phyloP scores from a whole-genome alignment of 1,284 basidiomycete genomes.

The Porodaedalea pini region DNA sequence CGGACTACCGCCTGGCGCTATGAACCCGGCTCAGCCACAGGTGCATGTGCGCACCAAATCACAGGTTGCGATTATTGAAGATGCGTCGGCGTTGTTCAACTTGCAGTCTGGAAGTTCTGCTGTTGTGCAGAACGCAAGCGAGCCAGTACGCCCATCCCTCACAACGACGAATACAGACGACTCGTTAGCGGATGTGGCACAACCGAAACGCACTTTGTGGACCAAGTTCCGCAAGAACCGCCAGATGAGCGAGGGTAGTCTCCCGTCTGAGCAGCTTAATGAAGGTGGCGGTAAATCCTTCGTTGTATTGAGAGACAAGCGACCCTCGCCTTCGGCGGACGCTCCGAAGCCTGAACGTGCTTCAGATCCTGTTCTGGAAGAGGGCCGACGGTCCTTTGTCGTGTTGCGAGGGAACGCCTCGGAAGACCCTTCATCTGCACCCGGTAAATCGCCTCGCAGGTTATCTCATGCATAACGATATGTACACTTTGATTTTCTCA shows the following conservation, averaged over 20 bases:
- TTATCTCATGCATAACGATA: slow-evolving; percentile 11
- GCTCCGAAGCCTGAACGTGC: slow-evolving; percentile 1
- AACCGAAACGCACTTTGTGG: slow-evolving; percentile 59
- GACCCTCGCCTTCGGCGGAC: slow-evolving; percentile 24
- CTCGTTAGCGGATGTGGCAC: slow-evolving; percentile 22
- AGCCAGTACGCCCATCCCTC: slow-evolving; percentile 12
- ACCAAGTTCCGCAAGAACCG: slow-evolving; percentile 58
- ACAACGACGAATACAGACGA: slow-evolving; percentile 25
- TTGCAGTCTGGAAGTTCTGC: slow-evolving; percentile 19
- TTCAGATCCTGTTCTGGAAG: slow-evolving; percentile 17
- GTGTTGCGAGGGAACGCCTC: slow-evolving; percentile 31
- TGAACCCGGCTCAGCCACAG: slow-evolving; percentile 44
- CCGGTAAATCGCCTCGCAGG: slow-evolving; percentile 5
- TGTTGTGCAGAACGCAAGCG: slow-evolving; percentile 23
- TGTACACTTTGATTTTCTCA: not conserved
- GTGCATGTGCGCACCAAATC: slow-evolving; percentile 68
- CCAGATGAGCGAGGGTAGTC: slow-evolving; percentile 54
- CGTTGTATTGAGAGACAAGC: slow-evolving; percentile 60
- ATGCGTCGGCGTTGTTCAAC: slow-evolving; percentile 36
- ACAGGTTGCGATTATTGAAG: slow-evolving; percentile 74
- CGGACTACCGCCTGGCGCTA: slow-evolving; percentile 57
- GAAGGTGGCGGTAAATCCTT: slow-evolving; percentile 52
- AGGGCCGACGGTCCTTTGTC: slow-evolving; percentile 33
- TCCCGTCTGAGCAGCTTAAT: slow-evolving; percentile 29
- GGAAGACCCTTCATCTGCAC: slow-evolving; percentile 23